Evolutionary conservation across 352 stramenopile species (phyloP), one percentile per base, ranked within the genome.

Genomic region (Pelagophyceae sp.): DNA sequence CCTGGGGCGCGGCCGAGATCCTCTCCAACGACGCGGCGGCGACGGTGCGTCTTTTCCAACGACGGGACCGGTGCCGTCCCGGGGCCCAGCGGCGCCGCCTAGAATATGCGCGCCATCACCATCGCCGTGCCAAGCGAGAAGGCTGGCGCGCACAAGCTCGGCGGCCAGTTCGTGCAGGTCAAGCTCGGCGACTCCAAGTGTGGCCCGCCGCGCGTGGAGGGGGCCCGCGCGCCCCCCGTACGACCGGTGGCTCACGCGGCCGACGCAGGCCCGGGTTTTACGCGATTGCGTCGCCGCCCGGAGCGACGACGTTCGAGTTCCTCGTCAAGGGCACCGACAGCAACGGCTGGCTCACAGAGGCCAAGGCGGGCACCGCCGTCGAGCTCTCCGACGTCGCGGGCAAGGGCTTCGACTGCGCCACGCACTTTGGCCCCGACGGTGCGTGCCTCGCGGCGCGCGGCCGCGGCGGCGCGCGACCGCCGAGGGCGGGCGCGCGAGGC

Each of bases 231-330:
- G n/a, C n/a, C n/a, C n/a, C n/a, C n/a, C n/a, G n/a, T n/a, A n/a
- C n/a, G n/a, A n/a, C n/a, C n/a, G n/a, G n/a, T n/a, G n/a, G n/a
- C n/a, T n/a, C n/a, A n/a, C n/a, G n/a, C n/a, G n/a, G n/a, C n/a
- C n/a, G n/a, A n/a, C n/a, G n/a, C n/a, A n/a, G n/a, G 61, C 75
- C 78, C 5, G 64, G 74, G n/a, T 85, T 84, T 64, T 86, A 81
- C 72, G 80, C 80, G 35, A 82, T 84, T 54, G 78, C 80, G 11
- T 81, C 65, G n/a, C 31, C 72, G 71, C 81, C 72, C 54, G 70
- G 60, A 6, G 45, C 38, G 2, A 38, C 40, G 19, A n/a, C 37
- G 23, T 77, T 82, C 23, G 80, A 83, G 64, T 82, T 83, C 58
- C 72, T 83, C 29, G 72, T 83, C 61, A 83, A 82, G 69, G 80